Conservation (phyloP, 768 basidiomycete genomes). For the Calocybe cyanea region DNA sequence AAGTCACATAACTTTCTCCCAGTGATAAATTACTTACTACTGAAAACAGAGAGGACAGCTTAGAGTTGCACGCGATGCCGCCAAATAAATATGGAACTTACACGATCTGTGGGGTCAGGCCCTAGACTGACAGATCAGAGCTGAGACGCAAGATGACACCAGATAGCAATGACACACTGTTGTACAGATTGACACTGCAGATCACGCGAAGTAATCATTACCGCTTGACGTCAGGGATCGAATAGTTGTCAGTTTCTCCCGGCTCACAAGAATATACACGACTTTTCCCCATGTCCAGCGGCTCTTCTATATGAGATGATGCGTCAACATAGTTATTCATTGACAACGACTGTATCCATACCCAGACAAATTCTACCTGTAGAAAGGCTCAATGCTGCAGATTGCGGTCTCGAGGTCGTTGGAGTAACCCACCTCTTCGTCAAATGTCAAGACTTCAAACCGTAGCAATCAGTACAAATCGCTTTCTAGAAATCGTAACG, state of each 20-base stretch:
- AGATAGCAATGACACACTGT: too few species aligned
- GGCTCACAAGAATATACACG: constrained; percentile 49
- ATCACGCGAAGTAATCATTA: too few species aligned
- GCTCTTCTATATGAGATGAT: constrained; percentile 35
- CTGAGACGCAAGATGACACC: too few species aligned
- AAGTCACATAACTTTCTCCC: not conserved
- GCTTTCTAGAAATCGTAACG: not conserved
- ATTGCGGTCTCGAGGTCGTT: not conserved
- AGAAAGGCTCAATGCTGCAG: constrained; percentile 1
- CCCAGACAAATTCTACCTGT: constrained; percentile 56
- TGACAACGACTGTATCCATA: constrained; percentile 15
- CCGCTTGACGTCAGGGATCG: not conserved
- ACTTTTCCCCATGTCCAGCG: constrained; percentile 54
- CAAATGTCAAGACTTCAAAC: constrained; percentile 47
- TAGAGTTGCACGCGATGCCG: too few species aligned
- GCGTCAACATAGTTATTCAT: too few species aligned
- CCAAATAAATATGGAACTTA: too few species aligned
- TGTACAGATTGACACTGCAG: too few species aligned
- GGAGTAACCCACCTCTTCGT: constrained; percentile 41
- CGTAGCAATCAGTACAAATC: constrained; percentile 2
- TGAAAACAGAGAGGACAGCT: constrained; percentile 9
- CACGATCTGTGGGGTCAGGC: constrained; percentile 31
- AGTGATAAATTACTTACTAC: constrained; percentile 25
- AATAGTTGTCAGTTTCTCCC: not conserved
- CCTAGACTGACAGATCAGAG: too few species aligned